These are phyloP conservation scores for Aphanocladium album DNA, from an alignment of 2,329 filamentous ascomycete species.

Conservation along the genomic window DNA sequence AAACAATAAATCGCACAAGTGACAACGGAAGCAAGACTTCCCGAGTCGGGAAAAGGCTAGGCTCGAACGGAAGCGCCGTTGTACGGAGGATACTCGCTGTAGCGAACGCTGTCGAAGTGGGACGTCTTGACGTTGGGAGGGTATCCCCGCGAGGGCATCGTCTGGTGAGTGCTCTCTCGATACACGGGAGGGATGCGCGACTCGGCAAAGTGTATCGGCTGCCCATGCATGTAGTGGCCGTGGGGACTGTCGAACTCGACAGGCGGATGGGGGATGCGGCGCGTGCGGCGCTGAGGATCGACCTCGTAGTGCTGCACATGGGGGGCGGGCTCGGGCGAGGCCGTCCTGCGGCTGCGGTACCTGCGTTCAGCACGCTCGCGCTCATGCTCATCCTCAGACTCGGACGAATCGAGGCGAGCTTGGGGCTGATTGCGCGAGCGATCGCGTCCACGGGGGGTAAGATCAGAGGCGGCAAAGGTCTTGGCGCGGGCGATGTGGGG, in stretches of 20 bases:
- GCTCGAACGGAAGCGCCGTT: neutral
- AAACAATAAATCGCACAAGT: constrained; percentile 10
- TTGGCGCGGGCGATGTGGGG: constrained; percentile 28
- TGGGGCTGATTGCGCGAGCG: constrained; percentile 35
- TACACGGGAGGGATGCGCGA: neutral
- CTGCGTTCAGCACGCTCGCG: constrained; percentile 25
- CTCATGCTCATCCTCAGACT: constrained; percentile 30
- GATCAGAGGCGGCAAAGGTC: constrained; percentile 26
- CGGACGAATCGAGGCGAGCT: constrained; percentile 30
- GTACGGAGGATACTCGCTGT: constrained; percentile 10
- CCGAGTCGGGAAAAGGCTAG: neutral
- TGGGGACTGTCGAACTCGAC: neutral
- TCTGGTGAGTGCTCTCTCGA: neutral
- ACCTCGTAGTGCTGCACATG: constrained; percentile 24
- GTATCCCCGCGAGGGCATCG: neutral
- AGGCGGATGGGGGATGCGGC: constrained; percentile 22
- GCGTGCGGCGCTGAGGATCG: constrained; percentile 22
- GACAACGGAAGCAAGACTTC: neutral
- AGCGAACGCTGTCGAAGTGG: neutral
- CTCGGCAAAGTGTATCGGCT: neutral
- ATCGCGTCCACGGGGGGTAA: constrained; percentile 32
- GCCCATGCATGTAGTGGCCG: neutral
- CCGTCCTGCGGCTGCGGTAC: constrained; percentile 31
- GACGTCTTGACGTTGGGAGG: neutral
- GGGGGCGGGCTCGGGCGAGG: constrained; percentile 27